phyloP scores from a whole-genome alignment of 2,329 filamentous ascomycete genomes.

The Fusarium papillatum region DNA sequence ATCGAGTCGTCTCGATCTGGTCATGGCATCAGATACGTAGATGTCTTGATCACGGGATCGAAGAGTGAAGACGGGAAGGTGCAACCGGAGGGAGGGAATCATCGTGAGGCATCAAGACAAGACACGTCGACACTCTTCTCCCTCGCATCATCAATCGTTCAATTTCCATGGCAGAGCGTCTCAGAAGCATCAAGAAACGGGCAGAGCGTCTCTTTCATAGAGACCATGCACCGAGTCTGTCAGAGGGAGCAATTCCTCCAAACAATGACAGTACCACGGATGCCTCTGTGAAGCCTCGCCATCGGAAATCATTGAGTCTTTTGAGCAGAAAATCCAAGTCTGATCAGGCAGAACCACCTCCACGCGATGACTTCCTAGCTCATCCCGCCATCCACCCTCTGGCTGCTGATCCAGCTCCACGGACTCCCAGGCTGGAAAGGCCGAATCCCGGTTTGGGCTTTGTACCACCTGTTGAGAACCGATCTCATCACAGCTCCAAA shows the following conservation, averaged over 20 bases:
- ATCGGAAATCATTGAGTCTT: constrained; percentile 26
- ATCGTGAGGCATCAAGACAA: constrained; percentile 15
- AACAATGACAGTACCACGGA: constrained; percentile 8
- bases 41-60: not conserved
- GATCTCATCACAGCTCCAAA: not conserved
- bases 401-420: constrained; percentile 15
- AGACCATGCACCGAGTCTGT: not conserved
- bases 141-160: not conserved
- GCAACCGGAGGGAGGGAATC: not conserved
- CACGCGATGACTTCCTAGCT: constrained; percentile 8
- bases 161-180: constrained; percentile 24
- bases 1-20: not conserved
- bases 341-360: not conserved
- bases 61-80: not conserved
- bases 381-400: constrained; percentile 35
- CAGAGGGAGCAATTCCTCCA: not conserved
- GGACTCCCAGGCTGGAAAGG: constrained; percentile 29
- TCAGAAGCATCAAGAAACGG: constrained; percentile 37
- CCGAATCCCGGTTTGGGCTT: constrained; percentile 23
- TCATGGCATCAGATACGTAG: constrained; percentile 13
- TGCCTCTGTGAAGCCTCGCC: constrained; percentile 5
- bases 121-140: not conserved
- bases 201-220: constrained; percentile 30
- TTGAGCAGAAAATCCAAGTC: constrained; percentile 20
- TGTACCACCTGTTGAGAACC: not conserved